Conservation (phyloP, 2,329 filamentous ascomycete genomes). For the Ceratocystis ficicola region DNA sequence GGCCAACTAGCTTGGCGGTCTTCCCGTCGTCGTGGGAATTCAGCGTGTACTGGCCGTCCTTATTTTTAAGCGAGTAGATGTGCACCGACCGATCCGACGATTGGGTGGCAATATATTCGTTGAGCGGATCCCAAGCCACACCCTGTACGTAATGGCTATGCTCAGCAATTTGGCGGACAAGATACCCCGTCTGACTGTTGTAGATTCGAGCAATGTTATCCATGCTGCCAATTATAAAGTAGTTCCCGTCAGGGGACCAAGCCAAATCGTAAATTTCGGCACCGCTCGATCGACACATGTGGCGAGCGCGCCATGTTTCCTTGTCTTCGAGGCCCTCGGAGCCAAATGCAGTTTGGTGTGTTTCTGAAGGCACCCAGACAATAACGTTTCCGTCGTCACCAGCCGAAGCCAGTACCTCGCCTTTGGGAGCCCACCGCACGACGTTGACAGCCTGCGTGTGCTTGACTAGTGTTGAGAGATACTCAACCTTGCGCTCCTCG, state of each 20-base stretch:
- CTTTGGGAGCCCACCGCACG: constrained; percentile 87
- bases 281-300: constrained; percentile 91
- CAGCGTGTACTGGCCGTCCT: constrained; percentile 87
- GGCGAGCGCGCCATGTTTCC: constrained; percentile 91
- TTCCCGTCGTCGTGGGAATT: constrained; percentile 46
- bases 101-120: constrained; percentile 96
- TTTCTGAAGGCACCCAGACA: constrained; percentile 84
- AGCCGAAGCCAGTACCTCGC: constrained; percentile 79
- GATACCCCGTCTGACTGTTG: constrained; percentile 66
- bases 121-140: constrained; percentile 94
- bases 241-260: constrained; percentile 93
- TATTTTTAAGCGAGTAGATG: constrained; percentile 90
- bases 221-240: constrained; percentile 98
- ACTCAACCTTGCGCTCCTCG: constrained; percentile 79
- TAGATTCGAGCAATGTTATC: constrained; percentile 97
- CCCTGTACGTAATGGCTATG: constrained; percentile 98
- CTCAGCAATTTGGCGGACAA: constrained; percentile 88
- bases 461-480: constrained; percentile 80
- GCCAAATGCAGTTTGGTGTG: constrained; percentile 56
- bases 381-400: constrained; percentile 97
- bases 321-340: constrained; percentile 84
- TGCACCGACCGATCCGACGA: constrained; percentile 97
- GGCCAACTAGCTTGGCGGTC: constrained; percentile 69
- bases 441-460: constrained; percentile 98
- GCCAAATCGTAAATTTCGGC: constrained; percentile 97